Base-by-base conservation (phyloP, 129 eudicot species). In the Gnaphalium uliginosum region DNA sequence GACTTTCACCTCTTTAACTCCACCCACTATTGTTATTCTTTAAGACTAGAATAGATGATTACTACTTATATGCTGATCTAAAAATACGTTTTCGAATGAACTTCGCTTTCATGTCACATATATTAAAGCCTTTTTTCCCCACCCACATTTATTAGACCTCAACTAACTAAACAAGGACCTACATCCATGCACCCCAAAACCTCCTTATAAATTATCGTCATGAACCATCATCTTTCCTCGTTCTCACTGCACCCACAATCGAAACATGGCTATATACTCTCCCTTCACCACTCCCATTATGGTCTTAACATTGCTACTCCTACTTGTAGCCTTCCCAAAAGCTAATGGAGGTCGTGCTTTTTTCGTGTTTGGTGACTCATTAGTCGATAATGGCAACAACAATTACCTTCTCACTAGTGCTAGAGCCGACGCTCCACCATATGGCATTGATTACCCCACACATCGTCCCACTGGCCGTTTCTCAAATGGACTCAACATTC, bases 311-410 rank as follows among this genome's bases (percentile, higher is more conserved):
- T 57, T 74, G 15, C 41, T 76, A 18, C 66, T 76, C 48, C 35
- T 76, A 48, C 27, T 71, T 56, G 76, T 58, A 37, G 15, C 27
- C 15, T 41, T 50, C 43, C 69, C 82, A 18, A 72, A 10, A 30
- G 72, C 83, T 7, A 84, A 83, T 43, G 81, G 85, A 22, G 76
- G 80, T 43, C 93, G 96, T 11, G 89, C 96, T 29, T 90, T 90
- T 74, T 90, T 90, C 2, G 93, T 90, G 69, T 90, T 90, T 51
- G 96, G 96, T 2, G 96, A 90, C 79, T 90, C 96, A 1, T 82
- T 90, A 6, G 96, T 90, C 11, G 96, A 90, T 24, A 90, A 74
- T 35, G 96, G 96, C 78, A 90, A 90, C 84, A 90, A 90, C 83
- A 88, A 90, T 70, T 90, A 73, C 86, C 79, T 90, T 79, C 68